These are phyloP conservation scores for Terana coerulea DNA, from an alignment of 768 basidiomycete genomes.

Conservation along the genomic window DNA sequence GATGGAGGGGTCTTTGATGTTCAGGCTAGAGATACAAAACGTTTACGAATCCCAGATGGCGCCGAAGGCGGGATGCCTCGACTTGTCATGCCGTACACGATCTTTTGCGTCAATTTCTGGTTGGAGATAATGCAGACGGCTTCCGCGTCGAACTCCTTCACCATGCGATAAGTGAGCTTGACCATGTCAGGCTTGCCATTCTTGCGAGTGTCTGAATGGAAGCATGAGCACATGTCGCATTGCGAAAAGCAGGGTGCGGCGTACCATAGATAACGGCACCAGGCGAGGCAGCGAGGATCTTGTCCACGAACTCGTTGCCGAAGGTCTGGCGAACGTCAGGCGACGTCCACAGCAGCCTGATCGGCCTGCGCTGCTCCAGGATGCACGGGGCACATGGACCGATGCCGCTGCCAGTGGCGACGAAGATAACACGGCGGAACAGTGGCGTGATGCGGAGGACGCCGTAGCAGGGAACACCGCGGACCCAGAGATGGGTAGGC, in stretches of 20 bases:
- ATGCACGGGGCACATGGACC: constrained; percentile 59
- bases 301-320: constrained; percentile 55
- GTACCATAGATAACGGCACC: constrained; percentile 54
- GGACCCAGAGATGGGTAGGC: constrained; percentile 52
- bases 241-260: constrained; percentile 11
- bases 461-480: constrained; percentile 53
- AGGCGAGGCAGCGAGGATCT: constrained; percentile 50
- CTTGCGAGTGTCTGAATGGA: constrained; percentile 28
- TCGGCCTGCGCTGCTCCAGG: constrained; percentile 46
- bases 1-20: neutral
- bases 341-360: constrained; percentile 58
- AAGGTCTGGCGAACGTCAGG: constrained; percentile 60
- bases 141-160: constrained; percentile 35
- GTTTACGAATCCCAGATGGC: constrained; percentile 56
- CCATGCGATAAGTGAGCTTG: constrained; percentile 32
- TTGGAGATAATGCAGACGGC: constrained; percentile 60
- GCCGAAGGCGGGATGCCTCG: constrained; percentile 57
- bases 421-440: constrained; percentile 52
- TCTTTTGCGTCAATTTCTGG: constrained; percentile 50
- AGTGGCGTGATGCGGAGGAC: constrained; percentile 51
- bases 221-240: neutral
- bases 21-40: neutral
- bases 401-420: constrained; percentile 57
- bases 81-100: constrained; percentile 59
- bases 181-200: constrained; percentile 36